A percentile compares a stretch with the other conserved stretches of the same genome.
phyloP scores from a whole-genome alignment of 345 rosid genomes.

The Eutrema japonicum region DNA sequence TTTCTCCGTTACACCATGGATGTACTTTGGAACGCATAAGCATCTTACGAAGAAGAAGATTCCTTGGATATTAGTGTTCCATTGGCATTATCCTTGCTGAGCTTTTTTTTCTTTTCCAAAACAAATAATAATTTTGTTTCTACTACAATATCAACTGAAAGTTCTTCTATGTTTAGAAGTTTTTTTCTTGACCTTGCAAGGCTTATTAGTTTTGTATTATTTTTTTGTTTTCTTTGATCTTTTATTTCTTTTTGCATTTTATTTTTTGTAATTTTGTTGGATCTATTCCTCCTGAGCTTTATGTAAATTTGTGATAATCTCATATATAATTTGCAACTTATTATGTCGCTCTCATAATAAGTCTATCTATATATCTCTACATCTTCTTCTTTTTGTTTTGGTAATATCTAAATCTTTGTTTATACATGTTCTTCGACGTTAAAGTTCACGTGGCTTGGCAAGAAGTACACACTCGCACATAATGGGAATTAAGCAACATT shows the following conservation, averaged over 20 bases:
- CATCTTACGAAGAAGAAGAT: neutral
- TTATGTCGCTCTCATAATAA: neutral
- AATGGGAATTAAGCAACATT: slow-evolving; percentile 19
- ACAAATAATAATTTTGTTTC: neutral
- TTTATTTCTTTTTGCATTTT: neutral
- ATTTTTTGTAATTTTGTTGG: neutral
- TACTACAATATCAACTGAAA: slow-evolving; percentile 17
- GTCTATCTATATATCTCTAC: neutral
- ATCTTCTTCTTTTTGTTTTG: neutral
- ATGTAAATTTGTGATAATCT: slow-evolving; percentile 1
- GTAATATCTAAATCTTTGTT: neutral
- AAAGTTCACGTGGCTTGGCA: slow-evolving; percentile 6
- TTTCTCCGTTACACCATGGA: slow-evolving; percentile 33
- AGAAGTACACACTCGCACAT: slow-evolving; percentile 5
- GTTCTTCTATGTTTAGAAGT: neutral
- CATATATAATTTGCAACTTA: neutral
- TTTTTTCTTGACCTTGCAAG: slow-evolving; percentile 86
- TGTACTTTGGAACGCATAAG: neutral
- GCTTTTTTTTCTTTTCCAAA: slow-evolving; percentile 39
- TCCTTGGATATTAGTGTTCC: neutral
- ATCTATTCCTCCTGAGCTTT: slow-evolving; percentile 57
- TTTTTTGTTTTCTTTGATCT: neutral
- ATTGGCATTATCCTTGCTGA: slow-evolving; percentile 62
- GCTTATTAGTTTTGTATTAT: slow-evolving; percentile 18
- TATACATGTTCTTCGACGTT: neutral